Conservation (phyloP, 2,329 filamentous ascomycete genomes). For the Sporothrix curviconia region DNA sequence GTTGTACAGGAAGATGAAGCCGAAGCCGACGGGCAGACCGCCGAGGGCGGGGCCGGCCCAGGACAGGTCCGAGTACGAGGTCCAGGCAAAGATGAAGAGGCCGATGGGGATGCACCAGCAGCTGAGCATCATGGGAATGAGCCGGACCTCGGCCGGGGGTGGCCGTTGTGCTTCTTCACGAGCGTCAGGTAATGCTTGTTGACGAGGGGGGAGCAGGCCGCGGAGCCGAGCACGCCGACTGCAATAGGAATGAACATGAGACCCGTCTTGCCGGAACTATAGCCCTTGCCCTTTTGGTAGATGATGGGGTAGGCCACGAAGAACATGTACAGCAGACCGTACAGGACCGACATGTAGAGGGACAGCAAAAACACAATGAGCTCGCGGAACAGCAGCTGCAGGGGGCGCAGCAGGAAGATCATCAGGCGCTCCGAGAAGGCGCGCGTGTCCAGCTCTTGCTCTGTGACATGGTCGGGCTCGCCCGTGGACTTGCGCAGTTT, state of each 20-base stretch:
- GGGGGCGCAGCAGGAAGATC: constrained; percentile 73
- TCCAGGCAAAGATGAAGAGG: constrained; percentile 46
- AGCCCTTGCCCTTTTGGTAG: constrained; percentile 75
- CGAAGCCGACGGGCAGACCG: constrained; percentile 67
- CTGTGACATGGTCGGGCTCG: constrained; percentile 63
- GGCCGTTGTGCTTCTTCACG: constrained; percentile 56
- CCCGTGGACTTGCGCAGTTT: constrained; percentile 66
- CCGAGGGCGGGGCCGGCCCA: constrained; percentile 70
- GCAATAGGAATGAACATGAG: constrained; percentile 84
- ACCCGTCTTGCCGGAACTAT: constrained; percentile 64
- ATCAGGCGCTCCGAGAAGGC: constrained; percentile 61
- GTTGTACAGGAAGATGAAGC: constrained; percentile 81
- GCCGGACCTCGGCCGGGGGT: constrained; percentile 70
- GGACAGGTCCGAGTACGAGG: constrained; percentile 55
- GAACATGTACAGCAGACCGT: constrained; percentile 70
- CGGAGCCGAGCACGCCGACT: constrained; percentile 61
- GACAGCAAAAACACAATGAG: constrained; percentile 79
- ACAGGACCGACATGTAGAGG: constrained; percentile 79
- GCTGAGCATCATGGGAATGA: constrained; percentile 75
- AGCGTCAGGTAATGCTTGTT: constrained; percentile 74
- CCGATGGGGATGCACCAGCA: constrained; percentile 64
- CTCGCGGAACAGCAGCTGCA: constrained; percentile 78
- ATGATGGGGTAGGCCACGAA: constrained; percentile 65
- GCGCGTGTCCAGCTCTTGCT: constrained; percentile 70
- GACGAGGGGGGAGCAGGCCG: constrained; percentile 61